A percentile compares a stretch with the other conserved stretches of the same genome.
phyloP scores from a whole-genome alignment of 306 rosid genomes.

The Prunus kanzakura region DNA sequence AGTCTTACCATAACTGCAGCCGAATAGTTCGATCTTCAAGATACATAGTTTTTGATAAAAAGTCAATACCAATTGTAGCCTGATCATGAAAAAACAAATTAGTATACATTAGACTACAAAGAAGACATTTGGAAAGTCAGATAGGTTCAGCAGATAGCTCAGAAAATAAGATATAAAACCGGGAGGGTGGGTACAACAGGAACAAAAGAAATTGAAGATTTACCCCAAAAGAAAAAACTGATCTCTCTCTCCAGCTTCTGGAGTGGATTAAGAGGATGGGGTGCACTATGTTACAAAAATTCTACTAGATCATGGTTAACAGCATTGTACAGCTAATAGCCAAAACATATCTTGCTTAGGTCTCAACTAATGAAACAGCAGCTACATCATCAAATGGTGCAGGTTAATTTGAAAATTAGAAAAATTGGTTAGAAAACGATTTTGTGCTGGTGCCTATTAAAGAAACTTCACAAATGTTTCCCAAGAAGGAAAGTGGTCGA shows the following conservation, averaged over 20 bases:
- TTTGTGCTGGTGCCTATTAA: too few relatives aligned
- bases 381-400: too few relatives aligned
- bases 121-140: not conserved
- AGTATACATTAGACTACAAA: too few relatives aligned
- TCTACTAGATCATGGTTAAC: not conserved
- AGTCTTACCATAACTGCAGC: constrained; percentile 45
- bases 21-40: constrained; percentile 59
- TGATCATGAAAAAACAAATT: constrained; percentile 7
- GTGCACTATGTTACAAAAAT: not conserved
- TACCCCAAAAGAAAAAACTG: not conserved
- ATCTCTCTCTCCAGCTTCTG: not conserved
- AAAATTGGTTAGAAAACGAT: too few relatives aligned
- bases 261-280: not conserved
- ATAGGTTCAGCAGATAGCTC: not conserved
- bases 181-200: not conserved
- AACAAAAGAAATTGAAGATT: not conserved
- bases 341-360: too few relatives aligned
- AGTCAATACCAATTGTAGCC: constrained; percentile 57
- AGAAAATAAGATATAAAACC: not conserved
- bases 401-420: too few relatives aligned
- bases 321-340: not conserved
- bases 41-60: constrained; percentile 58
- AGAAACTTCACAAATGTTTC: too few relatives aligned
- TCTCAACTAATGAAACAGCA: too few relatives aligned
- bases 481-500: too few relatives aligned